Base-by-base conservation (phyloP, 495 filamentous ascomycete species). In the Melanomma pulvis-pyrius region DNA sequence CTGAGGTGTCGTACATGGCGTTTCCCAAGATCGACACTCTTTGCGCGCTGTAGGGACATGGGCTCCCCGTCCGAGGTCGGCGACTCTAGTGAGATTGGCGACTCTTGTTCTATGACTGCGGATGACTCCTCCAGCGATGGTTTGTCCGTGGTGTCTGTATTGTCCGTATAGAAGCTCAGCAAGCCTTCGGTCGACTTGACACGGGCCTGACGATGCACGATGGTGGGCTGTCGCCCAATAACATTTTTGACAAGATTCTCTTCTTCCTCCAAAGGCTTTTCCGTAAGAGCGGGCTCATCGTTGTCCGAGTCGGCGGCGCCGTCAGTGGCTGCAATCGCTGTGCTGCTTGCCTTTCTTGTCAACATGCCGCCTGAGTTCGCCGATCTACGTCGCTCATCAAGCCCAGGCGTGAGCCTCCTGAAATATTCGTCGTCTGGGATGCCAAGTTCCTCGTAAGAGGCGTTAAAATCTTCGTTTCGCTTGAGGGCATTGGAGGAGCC, bases 171-270 rank as follows among this genome's bases (percentile, higher is more conserved):
- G 19, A 80, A 82, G 52, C 87, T 88, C 28, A 93, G 81, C 17
- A 92, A 74, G 0, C 84, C 90, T 74, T 92, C 87, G 30, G 83
- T 84, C 36, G 86, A 90, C 68, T 86, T 87, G n/a, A 83, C 81
- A 8, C 84, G 84, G 22, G 79, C 59, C 44, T 82, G 74, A 71
- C 82, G 73, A 74, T 78, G 74, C 68, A 86, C 65, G 71, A 86
- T 78, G 0, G 83, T 86, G 25, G 84, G 85, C 28, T 85, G 81
- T 44, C 82, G 83, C 15, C 76, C 83, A 41, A 88, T 80, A 19
- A 81, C 80, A 6, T 75, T 78, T 51, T 86, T 82, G 78, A 83
- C 84, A 9, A 65, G 51, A 7, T 62, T 59, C 29, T 71, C 70
- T 21, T 67, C 71, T 41, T 72, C 71, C 13, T 44, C 17, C 24